Base-by-base conservation (phyloP, 768 basidiomycete species). In the Phaffia tasmanica region DNA sequence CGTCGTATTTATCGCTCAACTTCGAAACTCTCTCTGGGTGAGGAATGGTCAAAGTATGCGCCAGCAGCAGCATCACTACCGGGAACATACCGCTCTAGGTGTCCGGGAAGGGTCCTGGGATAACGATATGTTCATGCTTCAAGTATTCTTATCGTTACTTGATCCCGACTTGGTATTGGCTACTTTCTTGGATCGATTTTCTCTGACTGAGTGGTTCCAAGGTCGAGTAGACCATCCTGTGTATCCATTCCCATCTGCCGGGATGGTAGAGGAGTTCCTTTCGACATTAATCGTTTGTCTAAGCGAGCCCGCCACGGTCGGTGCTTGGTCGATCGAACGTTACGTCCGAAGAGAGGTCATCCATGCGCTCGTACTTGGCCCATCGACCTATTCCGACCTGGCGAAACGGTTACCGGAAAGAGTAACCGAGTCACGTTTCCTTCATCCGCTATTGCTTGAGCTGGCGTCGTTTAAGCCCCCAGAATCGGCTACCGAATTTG, bases 11-110 rank as follows among this genome's bases (percentile, higher is more conserved):
- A 85, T 94, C 55, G 91, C 93, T 0, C 95, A 98, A 74, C 90
- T 97, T 60, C 84, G 92, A 29, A 87, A 89, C 0, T 92, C 92
- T 0, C 81, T 98, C 4, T 99, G 95, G 95, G 93, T 95, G 9
- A 87, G 94, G 63, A 99, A 99, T 72, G 95, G 95, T 3, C 89
- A 92, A 73, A 87, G 87, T 19, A 93, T 98, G 71, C 86, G 94
- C 1, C 91, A 92, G 0, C 95, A 98, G 75, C 80, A 92, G 4
- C 82, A 93, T 62, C 94, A 98, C 74, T 99, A 99, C 75, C 86
- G 92, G 30, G 94, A 98, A 74, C 91, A 90, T 76, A 87, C 88
- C 83, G 54, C 67, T 8, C 67, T 69, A 21, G 67, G 67, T 19
- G 83, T 97, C 29, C 86, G 94, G 23, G 95, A 99, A 75, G 81